Evolutionary conservation across 192 early-diverging fungal species (phyloP), one percentile per base, ranked within the genome.

Genomic region (Coemansia sp.): DNA sequence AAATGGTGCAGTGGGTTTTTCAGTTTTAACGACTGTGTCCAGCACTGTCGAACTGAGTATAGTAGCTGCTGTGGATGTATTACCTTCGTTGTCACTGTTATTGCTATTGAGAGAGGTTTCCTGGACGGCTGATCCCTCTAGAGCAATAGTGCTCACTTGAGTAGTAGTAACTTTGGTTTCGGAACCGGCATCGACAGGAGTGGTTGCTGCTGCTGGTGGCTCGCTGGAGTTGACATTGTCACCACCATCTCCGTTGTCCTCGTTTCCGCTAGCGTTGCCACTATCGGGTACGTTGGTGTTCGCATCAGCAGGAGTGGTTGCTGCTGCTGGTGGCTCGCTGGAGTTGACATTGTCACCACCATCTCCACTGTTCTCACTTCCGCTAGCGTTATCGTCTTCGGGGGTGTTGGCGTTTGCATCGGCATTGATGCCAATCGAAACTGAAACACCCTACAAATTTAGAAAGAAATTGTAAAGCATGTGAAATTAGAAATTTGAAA

Each of bases 1-100:
- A 30, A 7, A 7, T 30, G 51, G 34, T 39, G 51, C 17, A 30
- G 24, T 27, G 23, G 34, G 7, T 1, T 37, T 10, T 1, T 37
- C 34, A 37, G 47, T 27, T 3, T 23, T 49, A 25, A 4, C 25
- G 17, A 49, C 47, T 24, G 47, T 49, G 47, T 27, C 47, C 47
- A 49, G 47, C 47, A 49, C 47, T 23, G 47, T 27, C 25, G 47
- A 52, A 30, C 25, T 42, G 46, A 25, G 17, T 15, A 22, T 27
- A 15, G 30, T 33, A 30, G 39, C 27, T 27, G 47, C n/a, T 23
- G 40, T 61, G 42, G 58, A 55, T 41, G 44, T 42, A 53, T 59
- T 62, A 62, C 50, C 59, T 66, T 53, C 24, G 12, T 65, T 33
- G 25, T 37, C 25, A 23, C 2, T 56, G 53, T 25, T 30, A 13